Percentiles rank a stretch among this genome's conserved stretches.
phyloP scores from a whole-genome alignment of 1,284 basidiomycete genomes.

The Mycena sp. region DNA sequence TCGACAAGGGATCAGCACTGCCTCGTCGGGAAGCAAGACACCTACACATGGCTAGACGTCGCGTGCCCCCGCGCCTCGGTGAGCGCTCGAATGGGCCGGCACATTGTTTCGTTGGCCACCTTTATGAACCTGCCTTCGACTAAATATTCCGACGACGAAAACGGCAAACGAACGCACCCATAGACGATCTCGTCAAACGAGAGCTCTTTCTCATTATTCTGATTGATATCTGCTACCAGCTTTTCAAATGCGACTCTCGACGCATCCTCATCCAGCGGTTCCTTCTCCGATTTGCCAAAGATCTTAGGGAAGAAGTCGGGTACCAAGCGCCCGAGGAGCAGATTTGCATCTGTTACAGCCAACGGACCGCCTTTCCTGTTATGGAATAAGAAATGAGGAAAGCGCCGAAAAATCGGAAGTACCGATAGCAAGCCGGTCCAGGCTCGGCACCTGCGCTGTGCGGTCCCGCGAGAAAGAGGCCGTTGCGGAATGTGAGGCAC shows the following conservation, averaged over 20 bases:
- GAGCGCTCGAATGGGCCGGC: slow-evolving; percentile 89
- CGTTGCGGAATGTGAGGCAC: slow-evolving; percentile 84
- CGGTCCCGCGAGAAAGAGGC: slow-evolving; percentile 86
- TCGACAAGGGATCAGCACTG: slow-evolving; percentile 13
- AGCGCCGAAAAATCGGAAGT: slow-evolving; percentile 32
- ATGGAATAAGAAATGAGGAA: slow-evolving; percentile 29
- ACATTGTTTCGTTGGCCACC: slow-evolving; percentile 96
- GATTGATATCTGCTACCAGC: slow-evolving; percentile 77
- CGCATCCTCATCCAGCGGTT: slow-evolving; percentile 82
- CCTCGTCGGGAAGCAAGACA: slow-evolving; percentile 15
- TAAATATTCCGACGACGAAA: slow-evolving; percentile 8
- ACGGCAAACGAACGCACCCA: slow-evolving; percentile 60
- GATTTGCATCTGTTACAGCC: slow-evolving; percentile 89
- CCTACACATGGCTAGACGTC: slow-evolving; percentile 84
- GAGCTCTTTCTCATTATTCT: slow-evolving; percentile 61
- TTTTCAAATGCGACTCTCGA: slow-evolving; percentile 73
- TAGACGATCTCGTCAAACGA: slow-evolving; percentile 90
- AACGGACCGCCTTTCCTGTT: slow-evolving; percentile 85
- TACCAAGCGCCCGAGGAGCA: slow-evolving; percentile 86
- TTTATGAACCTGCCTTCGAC: slow-evolving; percentile 78
- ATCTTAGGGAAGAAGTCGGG: slow-evolving; percentile 89
- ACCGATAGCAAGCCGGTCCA: slow-evolving; percentile 86
- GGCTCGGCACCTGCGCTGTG: slow-evolving; percentile 89
- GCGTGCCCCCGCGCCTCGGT: slow-evolving; percentile 93
- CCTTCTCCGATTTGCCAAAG: slow-evolving; percentile 88